Conservation (phyloP, 2,329 filamentous ascomycete species). For the Talaromyces piceae region DNA sequence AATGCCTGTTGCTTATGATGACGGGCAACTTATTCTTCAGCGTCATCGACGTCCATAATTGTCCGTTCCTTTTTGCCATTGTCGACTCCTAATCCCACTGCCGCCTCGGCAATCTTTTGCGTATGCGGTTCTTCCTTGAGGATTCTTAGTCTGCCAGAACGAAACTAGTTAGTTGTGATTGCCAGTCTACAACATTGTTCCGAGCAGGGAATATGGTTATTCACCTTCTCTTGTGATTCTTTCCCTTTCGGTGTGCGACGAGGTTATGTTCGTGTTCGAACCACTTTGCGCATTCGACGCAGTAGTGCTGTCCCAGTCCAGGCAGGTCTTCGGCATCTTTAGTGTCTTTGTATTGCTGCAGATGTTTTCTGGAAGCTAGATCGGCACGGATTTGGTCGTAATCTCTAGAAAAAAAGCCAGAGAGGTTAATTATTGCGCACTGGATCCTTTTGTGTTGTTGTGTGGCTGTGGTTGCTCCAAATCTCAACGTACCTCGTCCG, state of each 20-base stretch:
- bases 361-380: constrained; percentile 67
- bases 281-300: constrained; percentile 90
- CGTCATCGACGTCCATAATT: constrained; percentile 37
- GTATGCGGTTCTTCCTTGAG: constrained; percentile 78
- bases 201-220: no score
- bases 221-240: constrained; percentile 86
- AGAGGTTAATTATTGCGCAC: not conserved
- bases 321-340: constrained; percentile 83
- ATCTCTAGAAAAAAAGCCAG: constrained; percentile 52
- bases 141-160: constrained; percentile 59
- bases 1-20: not conserved
- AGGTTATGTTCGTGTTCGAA: constrained; percentile 80
- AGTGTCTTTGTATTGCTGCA: constrained; percentile 67
- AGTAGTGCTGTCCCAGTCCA: constrained; percentile 78
- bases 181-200: not conserved
- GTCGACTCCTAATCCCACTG: constrained; percentile 62
- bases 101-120: constrained; percentile 78
- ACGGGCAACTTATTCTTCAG: constrained; percentile 1
- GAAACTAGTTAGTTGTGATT: not conserved
- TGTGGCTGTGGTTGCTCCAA: not conserved
- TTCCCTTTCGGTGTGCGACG: constrained; percentile 69
- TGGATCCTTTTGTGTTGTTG: no score
- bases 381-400: constrained; percentile 89
- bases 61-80: constrained; percentile 46
- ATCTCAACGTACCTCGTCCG: constrained; percentile 54